Evolutionary conservation across 108 stramenopile genomes (phyloP).

Genomic region (Epithemia pelagica): DNA sequence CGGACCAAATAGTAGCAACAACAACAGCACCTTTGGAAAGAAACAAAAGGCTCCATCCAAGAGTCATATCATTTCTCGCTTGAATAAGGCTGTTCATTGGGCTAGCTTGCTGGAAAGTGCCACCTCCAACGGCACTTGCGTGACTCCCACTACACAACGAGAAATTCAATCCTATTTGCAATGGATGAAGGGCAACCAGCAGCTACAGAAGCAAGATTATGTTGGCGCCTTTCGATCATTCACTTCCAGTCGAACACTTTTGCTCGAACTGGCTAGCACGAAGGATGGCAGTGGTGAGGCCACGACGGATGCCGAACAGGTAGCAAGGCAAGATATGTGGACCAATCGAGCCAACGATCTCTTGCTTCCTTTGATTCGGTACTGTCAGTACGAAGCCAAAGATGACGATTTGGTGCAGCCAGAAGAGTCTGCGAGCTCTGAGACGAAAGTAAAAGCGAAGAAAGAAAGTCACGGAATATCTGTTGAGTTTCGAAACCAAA

Average conservation of each 20-base stretch:
- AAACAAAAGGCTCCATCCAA: constrained; percentile 18
- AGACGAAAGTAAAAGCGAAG: background rate
- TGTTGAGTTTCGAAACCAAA: constrained; percentile 53
- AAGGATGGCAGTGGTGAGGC: background rate
- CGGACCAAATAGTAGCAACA: background rate
- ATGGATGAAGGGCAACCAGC: constrained; percentile 73
- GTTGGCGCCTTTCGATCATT: constrained; percentile 36
- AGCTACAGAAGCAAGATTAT: constrained; percentile 38
- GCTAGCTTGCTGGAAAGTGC: constrained; percentile 32
- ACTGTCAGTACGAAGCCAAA: constrained; percentile 67
- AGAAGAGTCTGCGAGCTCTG: background rate
- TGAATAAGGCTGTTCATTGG: constrained; percentile 57
- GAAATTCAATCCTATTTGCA: constrained; percentile 60
- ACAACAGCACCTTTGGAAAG: background rate
- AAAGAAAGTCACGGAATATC: constrained; percentile 8
- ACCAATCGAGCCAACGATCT: constrained; percentile 60
- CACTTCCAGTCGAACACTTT: constrained; percentile 10
- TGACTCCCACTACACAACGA: constrained; percentile 38
- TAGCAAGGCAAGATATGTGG: constrained; percentile 70
- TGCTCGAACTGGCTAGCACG: constrained; percentile 16
- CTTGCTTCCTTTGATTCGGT: constrained; percentile 61
- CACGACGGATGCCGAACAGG: constrained; percentile 15
- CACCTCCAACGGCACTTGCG: background rate
- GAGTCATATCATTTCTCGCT: constrained; percentile 31
- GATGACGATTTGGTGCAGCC: constrained; percentile 16